A percentile compares a stretch with the other conserved stretches of the same genome.
Conservation (phyloP, 305 asterid genomes). For the Solanum hybrid region DNA sequence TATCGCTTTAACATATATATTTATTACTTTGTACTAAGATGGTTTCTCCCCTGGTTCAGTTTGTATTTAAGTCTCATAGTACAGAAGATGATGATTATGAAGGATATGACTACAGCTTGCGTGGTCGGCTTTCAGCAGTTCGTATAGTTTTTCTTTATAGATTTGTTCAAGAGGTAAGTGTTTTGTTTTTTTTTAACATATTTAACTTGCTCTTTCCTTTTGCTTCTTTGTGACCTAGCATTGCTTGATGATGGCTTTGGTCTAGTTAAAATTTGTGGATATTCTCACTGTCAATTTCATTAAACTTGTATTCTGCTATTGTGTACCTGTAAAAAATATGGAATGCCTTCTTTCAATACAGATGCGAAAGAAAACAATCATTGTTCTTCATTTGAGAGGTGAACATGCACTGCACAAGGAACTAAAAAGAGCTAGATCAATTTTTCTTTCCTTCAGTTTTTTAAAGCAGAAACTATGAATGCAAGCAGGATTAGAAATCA, state of each 20-base stretch:
- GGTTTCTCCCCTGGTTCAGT: constrained; percentile 40
- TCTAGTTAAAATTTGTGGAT: not conserved
- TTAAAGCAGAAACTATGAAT: not conserved
- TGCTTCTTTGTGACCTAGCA: not conserved
- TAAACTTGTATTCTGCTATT: not conserved
- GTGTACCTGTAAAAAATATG: not conserved
- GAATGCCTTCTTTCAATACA: not conserved
- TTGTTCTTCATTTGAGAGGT: not conserved
- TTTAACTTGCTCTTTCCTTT: not conserved
- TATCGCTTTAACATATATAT: not conserved
- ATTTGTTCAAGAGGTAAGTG: constrained; percentile 85
- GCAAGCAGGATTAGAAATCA: not conserved
- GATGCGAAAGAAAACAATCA: not conserved
- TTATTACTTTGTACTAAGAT: constrained; percentile 16
- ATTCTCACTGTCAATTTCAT: not conserved
- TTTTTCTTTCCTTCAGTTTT: not conserved
- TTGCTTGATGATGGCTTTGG: not conserved
- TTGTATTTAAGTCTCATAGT: constrained; percentile 73
- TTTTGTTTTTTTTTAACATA: not conserved
- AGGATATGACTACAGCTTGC: constrained; percentile 86
- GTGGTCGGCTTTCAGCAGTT: constrained; percentile 91
- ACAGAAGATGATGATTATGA: constrained; percentile 83
- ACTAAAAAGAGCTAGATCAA: not conserved
- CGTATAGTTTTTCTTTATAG: constrained; percentile 93
- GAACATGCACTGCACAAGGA: not conserved